A percentile compares a stretch with the other conserved stretches of the same genome.
Conservation (phyloP, 306 rosid species). For the Cicer cuneatum region DNA sequence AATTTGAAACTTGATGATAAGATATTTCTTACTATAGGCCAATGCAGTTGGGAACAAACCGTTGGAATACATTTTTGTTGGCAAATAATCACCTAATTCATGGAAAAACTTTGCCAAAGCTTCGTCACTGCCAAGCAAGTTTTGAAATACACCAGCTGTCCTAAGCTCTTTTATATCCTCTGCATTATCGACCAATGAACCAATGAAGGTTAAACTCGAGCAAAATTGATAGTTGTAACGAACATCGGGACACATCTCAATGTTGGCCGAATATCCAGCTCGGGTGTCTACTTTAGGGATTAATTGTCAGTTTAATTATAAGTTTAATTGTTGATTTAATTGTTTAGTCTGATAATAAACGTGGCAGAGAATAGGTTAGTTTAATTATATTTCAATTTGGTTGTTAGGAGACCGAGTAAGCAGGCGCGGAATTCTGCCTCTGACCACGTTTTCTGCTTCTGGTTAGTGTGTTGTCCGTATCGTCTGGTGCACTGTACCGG, state of each 20-base stretch:
- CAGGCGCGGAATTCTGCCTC: too few species aligned
- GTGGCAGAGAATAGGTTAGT: too few species aligned
- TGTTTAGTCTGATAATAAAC: too few species aligned
- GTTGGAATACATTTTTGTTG: background rate
- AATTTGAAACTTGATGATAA: background rate
- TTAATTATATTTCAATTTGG: too few species aligned
- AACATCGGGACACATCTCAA: slow-evolving; percentile 36
- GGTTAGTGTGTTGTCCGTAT: too few species aligned
- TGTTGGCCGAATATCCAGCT: too few species aligned
- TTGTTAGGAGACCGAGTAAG: too few species aligned
- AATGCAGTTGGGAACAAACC: fast-evolving
- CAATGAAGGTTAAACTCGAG: slow-evolving; percentile 3
- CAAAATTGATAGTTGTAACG: background rate
- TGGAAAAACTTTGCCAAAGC: slow-evolving; percentile 4
- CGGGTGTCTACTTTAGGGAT: too few species aligned
- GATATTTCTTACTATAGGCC: background rate
- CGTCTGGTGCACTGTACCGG: too few species aligned
- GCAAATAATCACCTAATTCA: slow-evolving; percentile 21
- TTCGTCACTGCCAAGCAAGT: slow-evolving; percentile 3
- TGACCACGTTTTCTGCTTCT: too few species aligned
- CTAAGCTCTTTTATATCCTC: slow-evolving; percentile 33
- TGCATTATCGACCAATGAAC: slow-evolving; percentile 18
- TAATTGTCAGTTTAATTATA: too few species aligned
- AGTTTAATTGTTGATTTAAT: too few species aligned
- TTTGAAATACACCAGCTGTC: slow-evolving; percentile 6